Conservation (phyloP, 192 early-diverging fungal species). For the Coemansia furcata region DNA sequence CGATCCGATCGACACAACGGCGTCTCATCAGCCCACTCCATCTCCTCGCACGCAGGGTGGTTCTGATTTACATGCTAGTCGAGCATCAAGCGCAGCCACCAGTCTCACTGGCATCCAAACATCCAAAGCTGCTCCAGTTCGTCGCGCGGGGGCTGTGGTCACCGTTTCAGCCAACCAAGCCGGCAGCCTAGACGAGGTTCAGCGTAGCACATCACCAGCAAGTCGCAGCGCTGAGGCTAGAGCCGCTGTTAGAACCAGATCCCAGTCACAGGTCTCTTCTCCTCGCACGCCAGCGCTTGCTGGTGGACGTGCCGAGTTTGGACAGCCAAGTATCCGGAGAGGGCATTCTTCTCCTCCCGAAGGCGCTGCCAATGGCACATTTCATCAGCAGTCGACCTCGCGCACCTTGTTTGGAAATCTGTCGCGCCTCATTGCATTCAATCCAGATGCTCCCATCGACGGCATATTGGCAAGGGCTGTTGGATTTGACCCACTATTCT, state of each 20-base stretch:
- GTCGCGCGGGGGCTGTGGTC: conserved; percentile 21
- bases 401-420: background rate
- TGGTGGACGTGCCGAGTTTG: background rate
- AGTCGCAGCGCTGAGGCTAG: background rate
- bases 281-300: background rate
- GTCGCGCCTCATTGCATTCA: background rate
- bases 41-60: conserved; percentile 6
- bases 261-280: conserved; percentile 24
- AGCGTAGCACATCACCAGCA: conserved; percentile 29
- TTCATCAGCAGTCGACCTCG: background rate
- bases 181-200: conserved; percentile 17
- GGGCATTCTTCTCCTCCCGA: background rate
- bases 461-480: background rate
- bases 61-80: background rate
- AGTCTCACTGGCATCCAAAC: conserved; percentile 21
- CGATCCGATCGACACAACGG: background rate
- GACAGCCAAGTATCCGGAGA: background rate
- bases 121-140: conserved; percentile 4
- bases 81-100: conserved; percentile 12
- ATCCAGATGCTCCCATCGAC: conserved; percentile 1
- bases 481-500: background rate
- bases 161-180: conserved; percentile 2
- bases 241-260: conserved; percentile 13
- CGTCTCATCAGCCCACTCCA: conserved; percentile 4
- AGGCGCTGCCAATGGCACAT: background rate